Base-by-base conservation (phyloP, 495 filamentous ascomycete genomes). In the Trichoderma orchidacearum region DNA sequence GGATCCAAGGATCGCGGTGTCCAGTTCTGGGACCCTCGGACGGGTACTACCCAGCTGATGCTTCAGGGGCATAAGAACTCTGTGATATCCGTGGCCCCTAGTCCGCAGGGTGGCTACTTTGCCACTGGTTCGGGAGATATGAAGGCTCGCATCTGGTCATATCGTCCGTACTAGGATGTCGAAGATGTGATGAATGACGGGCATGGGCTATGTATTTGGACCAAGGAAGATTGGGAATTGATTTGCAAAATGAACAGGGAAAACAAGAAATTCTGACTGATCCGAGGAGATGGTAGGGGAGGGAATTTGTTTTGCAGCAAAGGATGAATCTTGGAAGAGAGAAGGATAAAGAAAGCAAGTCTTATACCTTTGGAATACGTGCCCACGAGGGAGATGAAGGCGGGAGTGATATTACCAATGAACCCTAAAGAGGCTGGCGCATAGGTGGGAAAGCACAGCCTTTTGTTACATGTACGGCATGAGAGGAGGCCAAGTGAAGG, bases 31-130 rank as follows among this genome's bases (percentile, higher is more conserved):
- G 87, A 94, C 65, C 87, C 90, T 13, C 80, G 84, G 63, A 93
- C 86, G 50, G 90, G 89, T 12, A 84, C 85, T 64, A 86, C 89
- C 5, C 89, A 94, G 68, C 81, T 95, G 71, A 93, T 92, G 88
- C 80, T 94, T 54, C 89, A 94, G 68, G 89, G 90, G 29, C 90
- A 94, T 68, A 92, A 92, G 74, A 93, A 94, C 72, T 90, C 87
- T 30, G 89, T 94, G 56, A 93, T 94, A 64, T 90, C 86, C 25
- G 90, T 95, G 36, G 88, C 89, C 12, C 88, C 89, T 30, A 90
- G 87, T 69, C 89, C 89, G 4, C 82, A 75, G 27, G 86, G 86
- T 56, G 81, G 84, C 36, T 78, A 84, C 61, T 94, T 95, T 63
- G 89, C 90, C 45, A 95, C 90, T 18, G 90, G 88, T 50, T 90